Conservation (phyloP, 129 eudicot genomes). For the Pittosporum tobira region DNA sequence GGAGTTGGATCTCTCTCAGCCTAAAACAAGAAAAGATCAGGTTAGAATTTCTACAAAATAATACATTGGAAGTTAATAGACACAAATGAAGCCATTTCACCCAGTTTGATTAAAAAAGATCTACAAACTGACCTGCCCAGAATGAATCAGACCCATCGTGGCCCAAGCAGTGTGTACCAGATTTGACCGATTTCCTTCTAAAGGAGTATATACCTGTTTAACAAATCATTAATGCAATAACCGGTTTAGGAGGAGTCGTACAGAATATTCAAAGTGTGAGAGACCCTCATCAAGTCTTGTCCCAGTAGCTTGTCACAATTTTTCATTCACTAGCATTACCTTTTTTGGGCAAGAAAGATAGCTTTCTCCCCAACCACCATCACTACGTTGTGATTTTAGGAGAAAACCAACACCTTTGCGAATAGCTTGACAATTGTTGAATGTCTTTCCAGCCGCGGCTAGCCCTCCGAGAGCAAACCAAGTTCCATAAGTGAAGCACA, state of each 20-base stretch:
- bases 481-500: conserved; percentile 74
- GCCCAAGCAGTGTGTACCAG: conserved; percentile 92
- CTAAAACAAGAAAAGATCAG: conserved; percentile 2
- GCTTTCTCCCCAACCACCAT: conserved; percentile 99
- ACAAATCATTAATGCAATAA: background rate
- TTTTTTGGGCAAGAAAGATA: conserved; percentile 72
- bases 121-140: conserved; percentile 53
- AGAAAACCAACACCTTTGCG: conserved; percentile 54
- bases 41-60: background rate
- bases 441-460: conserved; percentile 57
- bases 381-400: conserved; percentile 39
- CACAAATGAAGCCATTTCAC: background rate
- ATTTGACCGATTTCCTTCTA: conserved; percentile 66
- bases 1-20: conserved; percentile 39
- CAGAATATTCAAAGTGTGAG: background rate
- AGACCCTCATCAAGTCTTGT: background rate
- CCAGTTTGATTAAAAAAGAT: background rate
- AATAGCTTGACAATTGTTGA: conserved; percentile 45
- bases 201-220: conserved; percentile 50
- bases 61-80: background rate
- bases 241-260: background rate
- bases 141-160: conserved; percentile 62
- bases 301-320: background rate
- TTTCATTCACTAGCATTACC: conserved; percentile 27
- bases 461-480: conserved; percentile 84